Evolutionary conservation across 2,329 filamentous ascomycete species (phyloP).

Genomic region (Colletotrichum spinosum): DNA sequence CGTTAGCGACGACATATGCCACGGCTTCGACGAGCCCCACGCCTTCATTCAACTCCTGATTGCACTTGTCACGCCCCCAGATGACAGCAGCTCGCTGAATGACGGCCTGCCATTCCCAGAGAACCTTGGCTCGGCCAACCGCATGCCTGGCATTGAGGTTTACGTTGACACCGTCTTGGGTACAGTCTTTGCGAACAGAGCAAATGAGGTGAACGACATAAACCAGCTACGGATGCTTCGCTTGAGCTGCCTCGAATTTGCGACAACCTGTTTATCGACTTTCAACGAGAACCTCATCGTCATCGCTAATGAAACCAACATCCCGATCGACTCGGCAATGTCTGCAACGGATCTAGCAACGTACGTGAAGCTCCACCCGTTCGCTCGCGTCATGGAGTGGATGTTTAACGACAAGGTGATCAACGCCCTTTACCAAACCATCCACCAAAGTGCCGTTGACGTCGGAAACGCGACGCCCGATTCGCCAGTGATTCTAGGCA

Average conservation of each 20-base stretch:
- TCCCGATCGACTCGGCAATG: constrained; percentile 81
- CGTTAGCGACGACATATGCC: constrained; percentile 79
- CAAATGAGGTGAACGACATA: constrained; percentile 73
- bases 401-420: constrained; percentile 94
- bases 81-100: constrained; percentile 70
- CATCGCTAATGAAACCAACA: constrained; percentile 81
- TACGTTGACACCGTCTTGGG: constrained; percentile 94
- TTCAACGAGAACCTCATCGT: constrained; percentile 96
- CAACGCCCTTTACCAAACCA: constrained; percentile 79
- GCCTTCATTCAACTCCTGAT: constrained; percentile 85
- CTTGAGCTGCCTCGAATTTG: constrained; percentile 86
- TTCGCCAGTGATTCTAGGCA: constrained; percentile 83
- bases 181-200: constrained; percentile 76
- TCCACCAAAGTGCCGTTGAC: constrained; percentile 80
- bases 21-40: constrained; percentile 86
- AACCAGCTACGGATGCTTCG: constrained; percentile 79
- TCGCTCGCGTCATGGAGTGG: constrained; percentile 97
- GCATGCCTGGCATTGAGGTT: constrained; percentile 85
- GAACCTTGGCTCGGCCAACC: constrained; percentile 79
- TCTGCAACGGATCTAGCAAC: constrained; percentile 78
- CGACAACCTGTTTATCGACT: constrained; percentile 79
- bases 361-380: constrained; percentile 91
- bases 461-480: constrained; percentile 79
- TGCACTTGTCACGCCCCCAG: constrained; percentile 75
- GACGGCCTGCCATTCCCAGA: constrained; percentile 90